Percentiles rank a stretch among this genome's conserved stretches.
Evolutionary conservation across 2,329 filamentous ascomycete genomes (phyloP).

Genomic region (Blastomyces parvus): DNA sequence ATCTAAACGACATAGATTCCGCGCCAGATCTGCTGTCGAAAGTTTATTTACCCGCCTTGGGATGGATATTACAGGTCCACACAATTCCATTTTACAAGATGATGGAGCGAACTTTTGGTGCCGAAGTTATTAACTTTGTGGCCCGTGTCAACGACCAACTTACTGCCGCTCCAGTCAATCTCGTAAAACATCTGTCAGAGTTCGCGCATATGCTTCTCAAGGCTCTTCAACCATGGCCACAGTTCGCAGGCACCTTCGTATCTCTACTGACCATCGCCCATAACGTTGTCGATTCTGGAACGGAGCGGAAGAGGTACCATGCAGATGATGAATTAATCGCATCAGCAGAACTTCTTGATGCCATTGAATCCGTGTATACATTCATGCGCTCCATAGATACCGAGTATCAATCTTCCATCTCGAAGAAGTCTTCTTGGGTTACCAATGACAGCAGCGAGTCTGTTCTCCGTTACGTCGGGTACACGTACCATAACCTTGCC

Average conservation of each 20-base stretch:
- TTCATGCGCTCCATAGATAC: conserved; percentile 27
- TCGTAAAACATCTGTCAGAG: conserved; percentile 23
- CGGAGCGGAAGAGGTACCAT: conserved; percentile 20
- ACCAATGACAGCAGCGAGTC: conserved; percentile 34
- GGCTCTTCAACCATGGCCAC: conserved; percentile 24
- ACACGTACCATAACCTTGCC: conserved; percentile 25
- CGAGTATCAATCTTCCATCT: conserved; percentile 31
- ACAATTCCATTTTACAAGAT: conserved; percentile 31
- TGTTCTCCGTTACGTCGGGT: conserved; percentile 28
- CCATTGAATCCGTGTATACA: conserved; percentile 21
- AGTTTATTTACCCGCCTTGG: conserved; percentile 28
- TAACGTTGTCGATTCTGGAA: conserved; percentile 24
- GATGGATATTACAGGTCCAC: conserved; percentile 28
- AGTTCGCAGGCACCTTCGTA: conserved; percentile 20
- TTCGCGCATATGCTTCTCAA: conserved; percentile 23
- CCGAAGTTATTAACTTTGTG: conserved; percentile 23
- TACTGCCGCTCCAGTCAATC: conserved; percentile 21
- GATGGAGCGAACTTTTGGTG: conserved; percentile 24
- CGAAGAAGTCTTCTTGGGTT: conserved; percentile 36
- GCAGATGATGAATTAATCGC: conserved; percentile 19
- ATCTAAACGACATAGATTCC: conserved; percentile 23
- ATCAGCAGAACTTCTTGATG: conserved; percentile 15
- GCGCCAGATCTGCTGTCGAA: conserved; percentile 26
- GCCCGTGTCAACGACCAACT: conserved; percentile 24
- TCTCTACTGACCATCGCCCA: conserved; percentile 20